These are phyloP conservation scores for Cryptococcus wingfieldii DNA, from an alignment of 1,284 basidiomycete genomes.

Conservation along the genomic window DNA sequence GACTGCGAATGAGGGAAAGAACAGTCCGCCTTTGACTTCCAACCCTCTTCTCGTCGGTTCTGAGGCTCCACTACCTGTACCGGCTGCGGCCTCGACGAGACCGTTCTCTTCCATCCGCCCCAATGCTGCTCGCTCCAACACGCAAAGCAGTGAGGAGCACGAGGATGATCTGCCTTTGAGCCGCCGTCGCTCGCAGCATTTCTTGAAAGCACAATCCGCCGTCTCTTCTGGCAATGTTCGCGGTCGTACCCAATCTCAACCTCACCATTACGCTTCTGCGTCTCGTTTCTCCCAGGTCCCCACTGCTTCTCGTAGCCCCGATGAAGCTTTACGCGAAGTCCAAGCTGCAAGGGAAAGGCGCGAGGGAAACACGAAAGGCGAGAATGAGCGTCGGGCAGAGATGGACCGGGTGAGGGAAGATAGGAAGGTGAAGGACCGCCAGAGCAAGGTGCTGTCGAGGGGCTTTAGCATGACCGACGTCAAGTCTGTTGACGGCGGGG, in stretches of 20 bases:
- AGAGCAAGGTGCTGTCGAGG: constrained; percentile 33
- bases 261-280: constrained; percentile 1
- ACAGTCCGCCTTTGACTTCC: neutral
- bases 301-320: neutral
- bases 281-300: neutral
- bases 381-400: constrained; percentile 27
- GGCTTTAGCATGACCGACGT: constrained; percentile 19
- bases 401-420: constrained; percentile 15
- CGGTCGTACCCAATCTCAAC: constrained; percentile 5
- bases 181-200: neutral
- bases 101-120: neutral
- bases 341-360: constrained; percentile 32
- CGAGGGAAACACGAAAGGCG: constrained; percentile 21
- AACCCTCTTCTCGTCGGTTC: neutral
- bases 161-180: neutral
- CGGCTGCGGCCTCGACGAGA: constrained; percentile 3
- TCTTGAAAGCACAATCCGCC: neutral
- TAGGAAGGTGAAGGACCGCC: constrained; percentile 9
- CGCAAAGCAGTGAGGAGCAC: neutral
- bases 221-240: neutral
- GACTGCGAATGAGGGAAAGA: constrained; percentile 4
- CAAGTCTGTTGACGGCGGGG: neutral
- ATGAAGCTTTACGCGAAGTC: constrained; percentile 26
- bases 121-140: neutral
- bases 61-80: constrained; percentile 3